These are phyloP conservation scores for Aureobasidium musti DNA, from an alignment of 2,329 filamentous ascomycete species.

Conservation along the genomic window DNA sequence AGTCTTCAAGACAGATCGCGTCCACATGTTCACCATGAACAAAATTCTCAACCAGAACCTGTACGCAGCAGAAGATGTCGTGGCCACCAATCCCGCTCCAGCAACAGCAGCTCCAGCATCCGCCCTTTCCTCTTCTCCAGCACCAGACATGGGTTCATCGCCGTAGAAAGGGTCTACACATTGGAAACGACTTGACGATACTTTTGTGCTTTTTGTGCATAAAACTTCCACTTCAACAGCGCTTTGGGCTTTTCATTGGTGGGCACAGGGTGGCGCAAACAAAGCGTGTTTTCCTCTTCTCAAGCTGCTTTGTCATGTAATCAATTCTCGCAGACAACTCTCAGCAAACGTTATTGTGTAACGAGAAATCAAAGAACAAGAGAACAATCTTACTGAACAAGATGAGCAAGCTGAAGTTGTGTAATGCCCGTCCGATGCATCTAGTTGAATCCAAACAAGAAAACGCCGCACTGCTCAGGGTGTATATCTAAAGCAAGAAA, in stretches of 20 bases:
- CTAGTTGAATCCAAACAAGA: neutral
- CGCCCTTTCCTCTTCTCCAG: constrained; percentile 5
- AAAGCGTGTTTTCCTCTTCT: neutral
- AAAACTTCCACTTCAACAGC: neutral
- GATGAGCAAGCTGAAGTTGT: neutral
- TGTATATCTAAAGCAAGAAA: neutral
- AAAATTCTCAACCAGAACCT: constrained; percentile 89
- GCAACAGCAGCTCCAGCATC: neutral
- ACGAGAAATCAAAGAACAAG: neutral
- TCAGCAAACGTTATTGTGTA: neutral
- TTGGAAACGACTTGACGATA: neutral
- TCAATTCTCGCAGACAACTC: too few relatives aligned
- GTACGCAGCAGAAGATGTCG: constrained; percentile 73
- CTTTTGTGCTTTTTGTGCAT: constrained; percentile 1
- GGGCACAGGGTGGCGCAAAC: neutral
- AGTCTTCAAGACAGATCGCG: constrained; percentile 85
- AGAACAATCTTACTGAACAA: too few relatives aligned
- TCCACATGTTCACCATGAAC: constrained; percentile 99
- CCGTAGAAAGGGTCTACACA: neutral
- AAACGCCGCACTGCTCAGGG: neutral
- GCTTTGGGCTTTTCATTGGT: neutral
- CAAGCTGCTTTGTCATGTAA: neutral
- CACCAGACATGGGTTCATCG: neutral
- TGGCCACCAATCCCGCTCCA: neutral
- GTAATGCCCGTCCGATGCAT: neutral